These are phyloP conservation scores for Clonostachys rosea DNA, from an alignment of 2,329 filamentous ascomycete species.

Conservation along the genomic window DNA sequence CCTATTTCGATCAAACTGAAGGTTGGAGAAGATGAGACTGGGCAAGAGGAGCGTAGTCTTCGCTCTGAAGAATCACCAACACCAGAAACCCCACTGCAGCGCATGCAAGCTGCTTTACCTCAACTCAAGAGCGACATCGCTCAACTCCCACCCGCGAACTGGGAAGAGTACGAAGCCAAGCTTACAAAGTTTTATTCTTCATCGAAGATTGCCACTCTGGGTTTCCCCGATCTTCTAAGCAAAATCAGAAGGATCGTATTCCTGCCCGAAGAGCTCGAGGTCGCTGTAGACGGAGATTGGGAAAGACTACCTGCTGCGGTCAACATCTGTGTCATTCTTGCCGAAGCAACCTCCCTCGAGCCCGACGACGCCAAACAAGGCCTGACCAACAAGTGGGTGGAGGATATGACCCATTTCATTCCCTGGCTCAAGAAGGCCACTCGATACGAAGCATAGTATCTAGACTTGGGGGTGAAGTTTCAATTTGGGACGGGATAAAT, in stretches of 20 bases:
- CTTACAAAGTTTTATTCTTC: conserved; percentile 10
- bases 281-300: conserved; percentile 13
- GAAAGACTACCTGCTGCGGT: conserved; percentile 14
- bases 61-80: no score
- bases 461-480: no score
- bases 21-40: no score
- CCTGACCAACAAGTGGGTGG: conserved; percentile 13
- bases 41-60: no score
- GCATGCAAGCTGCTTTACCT: conserved; percentile 1
- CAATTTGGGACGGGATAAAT: no score
- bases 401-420: conserved; percentile 14
- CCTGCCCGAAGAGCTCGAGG: conserved; percentile 17
- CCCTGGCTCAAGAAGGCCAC: conserved; percentile 10
- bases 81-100: conserved; percentile 1
- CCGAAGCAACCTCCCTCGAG: background rate
- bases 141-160: conserved; percentile 10
- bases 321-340: conserved; percentile 12
- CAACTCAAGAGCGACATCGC: conserved; percentile 3
- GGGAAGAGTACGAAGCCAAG: conserved; percentile 12
- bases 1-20: background rate
- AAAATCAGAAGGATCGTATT: conserved; percentile 16
- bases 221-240: conserved; percentile 11
- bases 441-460: no score
- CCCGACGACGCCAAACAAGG: conserved; percentile 15
- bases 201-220: conserved; percentile 4